A percentile compares a stretch with the other conserved stretches of the same genome.
Conservation (phyloP, 2,329 filamentous ascomycete species). For the Penicillium digitatum region DNA sequence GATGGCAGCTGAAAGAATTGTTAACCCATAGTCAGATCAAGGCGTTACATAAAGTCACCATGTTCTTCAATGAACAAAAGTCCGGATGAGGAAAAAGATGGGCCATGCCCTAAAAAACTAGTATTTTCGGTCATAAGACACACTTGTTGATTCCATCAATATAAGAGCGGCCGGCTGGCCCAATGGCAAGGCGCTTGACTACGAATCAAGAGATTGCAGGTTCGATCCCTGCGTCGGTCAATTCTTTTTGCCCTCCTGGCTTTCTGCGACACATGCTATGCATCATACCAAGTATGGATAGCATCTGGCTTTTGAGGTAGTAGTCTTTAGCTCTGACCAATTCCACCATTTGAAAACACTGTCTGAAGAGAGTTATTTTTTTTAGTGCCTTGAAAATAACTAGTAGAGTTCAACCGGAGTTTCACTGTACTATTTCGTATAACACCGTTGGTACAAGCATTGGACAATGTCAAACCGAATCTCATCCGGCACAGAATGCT, state of each 20-base stretch:
- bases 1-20: no score
- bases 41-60: not conserved
- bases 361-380: not conserved
- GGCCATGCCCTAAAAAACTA: not conserved
- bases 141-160: no score
- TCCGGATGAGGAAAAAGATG: not conserved
- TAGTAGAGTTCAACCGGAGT: not conserved
- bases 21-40: not conserved
- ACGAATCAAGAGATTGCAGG: conserved; percentile 52
- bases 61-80: not conserved
- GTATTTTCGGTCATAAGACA: accelerated
- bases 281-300: no score
- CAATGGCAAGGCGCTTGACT: conserved; percentile 52
- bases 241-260: not conserved
- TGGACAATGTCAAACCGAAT: not conserved
- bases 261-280: no score
- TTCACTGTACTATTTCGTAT: not conserved
- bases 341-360: not conserved
- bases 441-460: not conserved
- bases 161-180: conserved; percentile 36
- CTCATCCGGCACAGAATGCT: not conserved
- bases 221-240: conserved; percentile 44
- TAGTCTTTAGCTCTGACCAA: not conserved
- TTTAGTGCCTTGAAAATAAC: no score
- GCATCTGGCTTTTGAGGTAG: no score